Percentiles rank a stretch among this genome's conserved stretches.
These are phyloP conservation scores for Euphorbia celastroides DNA, from an alignment of 441 rosid species.

Conservation along the genomic window DNA sequence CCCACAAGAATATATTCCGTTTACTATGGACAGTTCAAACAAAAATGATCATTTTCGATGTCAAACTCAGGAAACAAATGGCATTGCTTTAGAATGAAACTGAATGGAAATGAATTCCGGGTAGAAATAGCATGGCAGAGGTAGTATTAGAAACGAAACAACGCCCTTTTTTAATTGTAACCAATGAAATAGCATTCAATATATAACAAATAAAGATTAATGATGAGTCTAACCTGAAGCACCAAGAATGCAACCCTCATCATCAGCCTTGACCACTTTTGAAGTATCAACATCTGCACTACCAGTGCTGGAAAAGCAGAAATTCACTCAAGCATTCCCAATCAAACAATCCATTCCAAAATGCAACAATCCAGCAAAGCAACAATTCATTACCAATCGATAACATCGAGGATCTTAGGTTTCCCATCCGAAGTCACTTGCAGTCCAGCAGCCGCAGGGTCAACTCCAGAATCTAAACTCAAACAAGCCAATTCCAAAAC, in stretches of 20 bases:
- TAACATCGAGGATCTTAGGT: conserved; percentile 85
- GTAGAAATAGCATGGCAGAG: too few relatives aligned
- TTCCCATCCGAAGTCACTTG: conserved; percentile 92
- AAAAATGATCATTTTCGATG: not conserved
- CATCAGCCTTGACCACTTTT: conserved; percentile 74
- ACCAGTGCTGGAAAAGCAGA: conserved; percentile 54
- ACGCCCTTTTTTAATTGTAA: too few relatives aligned
- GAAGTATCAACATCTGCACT: conserved; percentile 96
- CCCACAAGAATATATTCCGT: not conserved
- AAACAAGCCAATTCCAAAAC: not conserved
- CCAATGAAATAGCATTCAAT: not conserved
- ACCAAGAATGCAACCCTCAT: conserved; percentile 65
- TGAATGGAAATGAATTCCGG: too few relatives aligned
- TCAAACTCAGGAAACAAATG: not conserved
- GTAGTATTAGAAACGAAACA: not conserved
- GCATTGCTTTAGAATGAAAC: not conserved
- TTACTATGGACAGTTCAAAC: not conserved
- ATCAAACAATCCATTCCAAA: not conserved
- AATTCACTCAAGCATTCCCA: not conserved
- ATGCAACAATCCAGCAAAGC: not conserved
- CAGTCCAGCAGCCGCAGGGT: conserved; percentile 92
- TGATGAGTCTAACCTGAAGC: conserved; percentile 62
- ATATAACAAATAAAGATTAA: not conserved
- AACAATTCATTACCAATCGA: conserved; percentile 60
- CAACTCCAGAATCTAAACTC: conserved; percentile 82